A percentile compares a stretch with the other conserved stretches of the same genome.
These are phyloP conservation scores for Pseudogymnoascus sp. DNA, from an alignment of 2,329 filamentous ascomycete species.

Conservation along the genomic window DNA sequence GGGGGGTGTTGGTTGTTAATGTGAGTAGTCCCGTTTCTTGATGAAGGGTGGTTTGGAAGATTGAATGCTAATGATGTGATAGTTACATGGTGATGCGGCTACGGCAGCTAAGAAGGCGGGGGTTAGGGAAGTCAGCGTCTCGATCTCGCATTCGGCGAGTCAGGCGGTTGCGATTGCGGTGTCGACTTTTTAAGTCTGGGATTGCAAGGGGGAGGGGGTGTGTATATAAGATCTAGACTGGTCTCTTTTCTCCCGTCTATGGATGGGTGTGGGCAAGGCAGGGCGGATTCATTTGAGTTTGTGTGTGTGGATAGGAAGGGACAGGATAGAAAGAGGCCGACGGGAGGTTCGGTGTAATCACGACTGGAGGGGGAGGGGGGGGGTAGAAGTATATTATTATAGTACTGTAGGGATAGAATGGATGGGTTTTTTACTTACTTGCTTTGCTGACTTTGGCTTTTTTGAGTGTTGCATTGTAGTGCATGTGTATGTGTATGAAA, in stretches of 20 bases:
- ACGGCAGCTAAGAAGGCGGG: slow-evolving; percentile 77
- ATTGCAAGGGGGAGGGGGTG: neutral
- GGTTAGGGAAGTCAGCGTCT: slow-evolving; percentile 82
- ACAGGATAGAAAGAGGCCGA: neutral
- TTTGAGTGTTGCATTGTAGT: neutral
- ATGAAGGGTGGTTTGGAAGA: neutral
- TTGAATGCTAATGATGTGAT: slow-evolving; percentile 10
- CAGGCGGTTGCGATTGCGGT: slow-evolving; percentile 94
- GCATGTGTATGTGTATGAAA: neutral
- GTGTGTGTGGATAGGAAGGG: neutral
- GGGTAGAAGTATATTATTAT: neutral
- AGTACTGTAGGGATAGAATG: neutral
- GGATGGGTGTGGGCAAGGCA: too few relatives aligned
- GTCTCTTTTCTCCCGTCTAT: too few relatives aligned
- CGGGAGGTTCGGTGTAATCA: neutral
- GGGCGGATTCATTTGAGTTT: too few relatives aligned
- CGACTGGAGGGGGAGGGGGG: neutral
- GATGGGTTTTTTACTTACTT: neutral
- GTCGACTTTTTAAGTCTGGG: slow-evolving; percentile 56
- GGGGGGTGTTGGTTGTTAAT: slow-evolving; percentile 72
- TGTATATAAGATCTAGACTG: neutral
- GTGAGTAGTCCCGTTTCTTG: slow-evolving; percentile 48
- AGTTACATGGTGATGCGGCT: slow-evolving; percentile 84
- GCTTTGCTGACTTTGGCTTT: neutral
- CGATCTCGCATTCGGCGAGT: slow-evolving; percentile 89